These are phyloP conservation scores for Ogataea saltuana DNA, from an alignment of 805 yeast genomes.

Conservation along the genomic window DNA sequence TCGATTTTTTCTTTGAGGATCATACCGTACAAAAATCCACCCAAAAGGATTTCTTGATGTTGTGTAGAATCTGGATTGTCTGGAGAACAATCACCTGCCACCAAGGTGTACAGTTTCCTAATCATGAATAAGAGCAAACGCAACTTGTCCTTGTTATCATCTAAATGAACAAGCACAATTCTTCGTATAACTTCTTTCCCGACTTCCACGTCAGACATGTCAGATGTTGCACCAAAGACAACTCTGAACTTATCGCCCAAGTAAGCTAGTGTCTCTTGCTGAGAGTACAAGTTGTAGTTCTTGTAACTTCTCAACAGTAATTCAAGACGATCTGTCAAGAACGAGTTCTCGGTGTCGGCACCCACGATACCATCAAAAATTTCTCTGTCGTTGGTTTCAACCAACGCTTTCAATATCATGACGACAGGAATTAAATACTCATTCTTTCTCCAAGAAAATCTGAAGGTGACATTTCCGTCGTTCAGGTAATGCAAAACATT, in stretches of 20 bases:
- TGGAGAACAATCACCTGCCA: conserved; percentile 94
- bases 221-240: conserved; percentile 86
- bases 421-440: conserved; percentile 92
- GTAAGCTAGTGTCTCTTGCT: conserved; percentile 88
- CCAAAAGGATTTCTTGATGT: conserved; percentile 94
- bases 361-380: conserved; percentile 97
- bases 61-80: conserved; percentile 99
- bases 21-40: conserved; percentile 97
- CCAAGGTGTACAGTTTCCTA: conserved; percentile 89
- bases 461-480: conserved; percentile 94
- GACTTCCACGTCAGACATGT: conserved; percentile 84
- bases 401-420: conserved; percentile 87
- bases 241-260: conserved; percentile 95
- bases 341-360: conserved; percentile 80
- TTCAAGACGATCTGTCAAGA: conserved; percentile 97
- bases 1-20: conserved; percentile 94
- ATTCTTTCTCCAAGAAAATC: conserved; percentile 96
- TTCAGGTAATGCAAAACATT: conserved; percentile 94
- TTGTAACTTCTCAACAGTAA: conserved; percentile 86
- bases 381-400: conserved; percentile 90
- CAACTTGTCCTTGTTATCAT: conserved; percentile 75
- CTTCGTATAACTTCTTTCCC: conserved; percentile 81
- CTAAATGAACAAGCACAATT: conserved; percentile 87
- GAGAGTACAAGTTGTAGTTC: conserved; percentile 72
- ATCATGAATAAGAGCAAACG: conserved; percentile 90